These are phyloP conservation scores for Citrus hindsii DNA, from an alignment of 345 rosid species.

Conservation along the genomic window DNA sequence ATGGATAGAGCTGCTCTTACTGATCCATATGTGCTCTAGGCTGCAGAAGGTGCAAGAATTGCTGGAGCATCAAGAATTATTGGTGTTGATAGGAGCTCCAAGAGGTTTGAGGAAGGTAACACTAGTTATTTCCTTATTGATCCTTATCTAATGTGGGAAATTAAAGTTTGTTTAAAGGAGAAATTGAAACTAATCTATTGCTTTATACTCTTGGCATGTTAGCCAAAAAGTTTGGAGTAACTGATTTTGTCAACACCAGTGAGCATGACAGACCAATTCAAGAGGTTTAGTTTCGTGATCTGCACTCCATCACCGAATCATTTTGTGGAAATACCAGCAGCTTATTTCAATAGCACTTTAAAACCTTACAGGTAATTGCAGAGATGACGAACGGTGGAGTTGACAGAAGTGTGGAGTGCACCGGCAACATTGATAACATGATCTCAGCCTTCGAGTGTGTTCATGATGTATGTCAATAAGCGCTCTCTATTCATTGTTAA, in stretches of 20 bases:
- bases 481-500: not conserved
- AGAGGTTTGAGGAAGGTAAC: conserved; percentile 32
- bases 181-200: not conserved
- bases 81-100: conserved; percentile 37
- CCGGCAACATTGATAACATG: conserved; percentile 28
- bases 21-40: conserved; percentile 11
- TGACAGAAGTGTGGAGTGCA: conserved; percentile 40
- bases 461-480: conserved; percentile 27
- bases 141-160: not conserved
- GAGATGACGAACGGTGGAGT: conserved; percentile 46
- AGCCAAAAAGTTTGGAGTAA: conserved; percentile 43
- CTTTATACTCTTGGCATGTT: not conserved
- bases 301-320: not conserved
- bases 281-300: conserved; percentile 19
- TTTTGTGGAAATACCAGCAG: not conserved
- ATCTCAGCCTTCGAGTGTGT: conserved; percentile 38
- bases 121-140: not conserved
- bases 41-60: conserved; percentile 44
- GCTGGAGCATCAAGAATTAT: conserved; percentile 43
- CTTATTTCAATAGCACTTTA: not conserved
- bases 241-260: conserved; percentile 36
- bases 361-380: conserved; percentile 23
- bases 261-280: conserved; percentile 36
- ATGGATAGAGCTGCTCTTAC: not conserved
- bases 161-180: not conserved